Evolutionary conservation across 352 stramenopile genomes (phyloP), one percentile per base, ranked within the genome.

Genomic region (Globisporangium cylindrosporum): DNA sequence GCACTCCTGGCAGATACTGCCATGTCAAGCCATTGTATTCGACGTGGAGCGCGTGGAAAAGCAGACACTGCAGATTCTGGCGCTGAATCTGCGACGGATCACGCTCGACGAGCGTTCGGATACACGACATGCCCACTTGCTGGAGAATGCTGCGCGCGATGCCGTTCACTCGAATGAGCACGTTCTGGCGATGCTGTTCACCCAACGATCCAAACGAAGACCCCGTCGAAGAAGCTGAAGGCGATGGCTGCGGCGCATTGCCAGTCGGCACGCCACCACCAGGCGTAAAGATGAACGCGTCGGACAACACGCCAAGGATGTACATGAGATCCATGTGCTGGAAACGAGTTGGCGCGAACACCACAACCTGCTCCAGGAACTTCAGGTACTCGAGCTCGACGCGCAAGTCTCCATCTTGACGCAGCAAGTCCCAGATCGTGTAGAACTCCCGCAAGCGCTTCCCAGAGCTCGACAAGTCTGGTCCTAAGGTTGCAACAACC

Each of bases 301-400:
- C 84, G 1, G 84, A 90, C 20, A 91, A 59, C 51, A 90, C 77
- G 24, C 72, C 72, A 5, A 94, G 74, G 51, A 91, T 84, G 59
- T 90, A 89, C 56, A 66, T 66, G 48, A 94, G 73, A 67, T 94
- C 80, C 32, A 57, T 69, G 27, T 61, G 66, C 43, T 82, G 81
- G 54, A 94, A 91, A 20, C 81, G 75, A 10, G 73, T 73, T 0
- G 89, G 89, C 25, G 84, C 84, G 60, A 95, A 93, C 41, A 95
- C 83, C 0, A 93, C 83, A 4, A 96, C 73, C 79, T 96, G 89
- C 69, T 95, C 84, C 38, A 95, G 66, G 32, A 94, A 94, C 56
- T 82, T 86, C 41, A 93, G 79, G 56, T 87, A 93, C 64, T 93
- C 86, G 22, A 92, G 73, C 59, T 95, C 86, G 4, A 95, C 71